A percentile compares a stretch with the other conserved stretches of the same genome.
Conservation (phyloP, 129 eudicot genomes). For the Centella asiatica region DNA sequence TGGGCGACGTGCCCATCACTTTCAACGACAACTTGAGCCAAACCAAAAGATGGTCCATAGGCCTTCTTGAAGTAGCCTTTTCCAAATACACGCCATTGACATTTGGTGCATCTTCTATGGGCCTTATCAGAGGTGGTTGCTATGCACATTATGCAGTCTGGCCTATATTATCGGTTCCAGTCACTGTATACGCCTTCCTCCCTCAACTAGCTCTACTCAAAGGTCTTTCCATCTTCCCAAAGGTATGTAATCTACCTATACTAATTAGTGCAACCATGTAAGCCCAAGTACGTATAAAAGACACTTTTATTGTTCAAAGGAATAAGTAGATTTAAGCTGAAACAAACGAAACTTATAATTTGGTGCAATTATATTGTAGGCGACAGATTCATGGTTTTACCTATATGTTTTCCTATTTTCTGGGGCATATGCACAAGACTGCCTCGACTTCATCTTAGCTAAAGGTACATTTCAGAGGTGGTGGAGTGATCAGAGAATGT, state of each 20-base stretch:
- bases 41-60: conserved; percentile 64
- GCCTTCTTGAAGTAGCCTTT: conserved; percentile 55
- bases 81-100: conserved; percentile 41
- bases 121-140: conserved; percentile 47
- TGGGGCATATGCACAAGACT: conserved; percentile 66
- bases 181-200: conserved; percentile 55
- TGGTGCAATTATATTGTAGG: conserved; percentile 19
- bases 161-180: conserved; percentile 53
- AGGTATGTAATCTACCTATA: conserved; percentile 30
- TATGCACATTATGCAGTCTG: conserved; percentile 48
- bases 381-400: conserved; percentile 40
- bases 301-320: background rate
- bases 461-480: conserved; percentile 44
- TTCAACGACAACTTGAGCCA: conserved; percentile 52
- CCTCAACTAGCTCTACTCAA: conserved; percentile 70
- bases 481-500: conserved; percentile 75
- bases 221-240: conserved; percentile 45
- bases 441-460: conserved; percentile 40
- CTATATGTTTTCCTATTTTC: conserved; percentile 44
- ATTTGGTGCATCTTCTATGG: conserved; percentile 37
- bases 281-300: background rate
- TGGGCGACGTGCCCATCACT: conserved; percentile 60
- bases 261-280: background rate
- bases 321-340: no score
- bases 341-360: background rate